Evolutionary conservation across 805 yeast species (phyloP).

Genomic region (Candida koratica): DNA sequence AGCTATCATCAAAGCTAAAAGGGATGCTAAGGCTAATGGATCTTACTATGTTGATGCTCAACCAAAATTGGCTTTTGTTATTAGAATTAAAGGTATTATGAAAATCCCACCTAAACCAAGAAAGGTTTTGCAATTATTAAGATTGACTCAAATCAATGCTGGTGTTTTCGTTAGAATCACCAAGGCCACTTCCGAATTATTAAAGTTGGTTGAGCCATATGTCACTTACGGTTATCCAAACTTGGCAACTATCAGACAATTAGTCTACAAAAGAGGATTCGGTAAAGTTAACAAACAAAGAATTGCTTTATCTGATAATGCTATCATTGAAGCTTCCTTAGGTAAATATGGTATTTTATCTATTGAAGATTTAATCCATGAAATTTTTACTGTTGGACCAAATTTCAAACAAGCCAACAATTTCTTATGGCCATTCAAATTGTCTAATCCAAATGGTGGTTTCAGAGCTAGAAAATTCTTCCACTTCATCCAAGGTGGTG

Average conservation of each 20-base stretch:
- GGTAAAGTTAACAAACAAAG: constrained; percentile 97
- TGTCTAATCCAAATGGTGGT: constrained; percentile 96
- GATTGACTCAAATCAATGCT: constrained; percentile 90
- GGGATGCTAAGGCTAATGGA: constrained; percentile 92
- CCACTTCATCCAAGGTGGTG: constrained; percentile 97
- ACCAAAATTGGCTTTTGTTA: constrained; percentile 89
- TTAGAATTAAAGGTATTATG: constrained; percentile 99
- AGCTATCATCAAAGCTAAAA: constrained; percentile 79
- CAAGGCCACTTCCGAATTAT: constrained; percentile 91
- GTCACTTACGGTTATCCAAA: constrained; percentile 97
- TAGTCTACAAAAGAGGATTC: constrained; percentile 96
- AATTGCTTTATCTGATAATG: constrained; percentile 82
- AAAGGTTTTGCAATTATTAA: constrained; percentile 92
- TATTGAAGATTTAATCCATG: constrained; percentile 93
- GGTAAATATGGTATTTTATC: constrained; percentile 93
- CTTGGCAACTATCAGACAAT: constrained; percentile 85
- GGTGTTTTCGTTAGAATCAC: constrained; percentile 94
- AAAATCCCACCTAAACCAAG: constrained; percentile 99
- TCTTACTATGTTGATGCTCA: constrained; percentile 94
- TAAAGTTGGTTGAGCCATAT: constrained; percentile 93
- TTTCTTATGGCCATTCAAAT: constrained; percentile 98
- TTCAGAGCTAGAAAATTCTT: constrained; percentile 98
- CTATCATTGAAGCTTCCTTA: constrained; percentile 80
- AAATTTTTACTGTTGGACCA: constrained; percentile 94
- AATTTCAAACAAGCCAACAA: constrained; percentile 98